These are phyloP conservation scores for Strombidium stylifer DNA, from an alignment of 73 alveolate species.

Conservation along the genomic window DNA sequence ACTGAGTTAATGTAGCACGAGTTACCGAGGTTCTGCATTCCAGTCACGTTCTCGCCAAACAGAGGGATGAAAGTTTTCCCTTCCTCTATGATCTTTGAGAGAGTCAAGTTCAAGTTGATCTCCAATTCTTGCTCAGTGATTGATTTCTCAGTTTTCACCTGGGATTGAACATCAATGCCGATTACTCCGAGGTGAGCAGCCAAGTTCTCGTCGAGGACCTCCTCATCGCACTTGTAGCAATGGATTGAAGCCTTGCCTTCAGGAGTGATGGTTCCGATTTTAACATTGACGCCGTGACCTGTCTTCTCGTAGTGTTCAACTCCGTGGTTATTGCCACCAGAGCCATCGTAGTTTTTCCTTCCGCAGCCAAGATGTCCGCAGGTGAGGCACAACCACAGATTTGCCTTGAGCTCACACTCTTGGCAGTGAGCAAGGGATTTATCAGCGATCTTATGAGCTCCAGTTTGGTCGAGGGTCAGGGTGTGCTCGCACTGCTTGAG, in stretches of 20 bases:
- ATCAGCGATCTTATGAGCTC: slow-evolving; percentile 77
- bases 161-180: slow-evolving; percentile 91
- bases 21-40: slow-evolving; percentile 98
- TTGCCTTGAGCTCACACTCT: slow-evolving; percentile 91
- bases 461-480: slow-evolving; percentile 80
- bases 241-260: slow-evolving; percentile 96
- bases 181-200: slow-evolving; percentile 80
- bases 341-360: slow-evolving; percentile 90
- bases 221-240: slow-evolving; percentile 97
- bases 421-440: slow-evolving; percentile 90
- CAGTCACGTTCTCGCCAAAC: slow-evolving; percentile 98
- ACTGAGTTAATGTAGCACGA: slow-evolving; percentile 99
- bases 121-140: slow-evolving; percentile 96
- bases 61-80: slow-evolving; percentile 94
- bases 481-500: slow-evolving; percentile 96
- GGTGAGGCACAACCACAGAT: slow-evolving; percentile 97
- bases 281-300: slow-evolving; percentile 94
- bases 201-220: slow-evolving; percentile 83
- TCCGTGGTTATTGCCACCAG: slow-evolving; percentile 98
- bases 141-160: slow-evolving; percentile 98
- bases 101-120: slow-evolving; percentile 83
- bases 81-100: slow-evolving; percentile 94
- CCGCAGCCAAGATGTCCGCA: slow-evolving; percentile 99
- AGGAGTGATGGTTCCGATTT: slow-evolving; percentile 99
- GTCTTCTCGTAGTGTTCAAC: slow-evolving; percentile 82